Percentiles rank a stretch among this genome's conserved stretches.
phyloP scores from a whole-genome alignment of 176 grass and related monocot species.

The Paspalum notatum region DNA sequence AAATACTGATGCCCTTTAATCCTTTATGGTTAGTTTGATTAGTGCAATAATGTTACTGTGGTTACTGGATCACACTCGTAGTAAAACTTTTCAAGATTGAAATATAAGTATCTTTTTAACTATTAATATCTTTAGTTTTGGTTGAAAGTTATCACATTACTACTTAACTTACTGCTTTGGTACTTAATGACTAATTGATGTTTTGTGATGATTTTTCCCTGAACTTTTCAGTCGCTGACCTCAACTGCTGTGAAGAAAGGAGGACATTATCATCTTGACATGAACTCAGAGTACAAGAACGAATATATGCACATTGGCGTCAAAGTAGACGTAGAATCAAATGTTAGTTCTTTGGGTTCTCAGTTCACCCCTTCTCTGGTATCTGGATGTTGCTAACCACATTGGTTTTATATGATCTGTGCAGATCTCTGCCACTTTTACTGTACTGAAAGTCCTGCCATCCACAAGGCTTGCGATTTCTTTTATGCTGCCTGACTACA shows the following conservation, averaged over 20 bases:
- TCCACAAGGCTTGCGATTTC: constrained; percentile 73
- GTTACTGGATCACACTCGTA: too few relatives aligned
- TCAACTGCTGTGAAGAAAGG: constrained; percentile 90
- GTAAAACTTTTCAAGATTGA: too few relatives aligned
- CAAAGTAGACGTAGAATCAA: constrained; percentile 86
- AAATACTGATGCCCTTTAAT: too few relatives aligned
- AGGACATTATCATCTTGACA: constrained; percentile 74
- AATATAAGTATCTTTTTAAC: too few relatives aligned
- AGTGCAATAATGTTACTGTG: too few relatives aligned
- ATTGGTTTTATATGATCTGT: constrained; percentile 26
- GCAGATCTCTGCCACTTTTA: constrained; percentile 76
- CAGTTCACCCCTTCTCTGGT: too few relatives aligned
- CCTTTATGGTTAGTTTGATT: too few relatives aligned
- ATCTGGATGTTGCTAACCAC: too few relatives aligned
- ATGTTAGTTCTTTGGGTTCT: constrained; percentile 47
- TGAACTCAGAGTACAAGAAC: constrained; percentile 79
- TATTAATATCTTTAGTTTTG: too few relatives aligned
- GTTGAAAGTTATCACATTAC: too few relatives aligned
- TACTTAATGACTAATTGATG: too few relatives aligned
- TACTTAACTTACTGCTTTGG: too few relatives aligned
- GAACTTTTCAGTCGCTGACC: constrained; percentile 62
- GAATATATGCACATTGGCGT: constrained; percentile 61
- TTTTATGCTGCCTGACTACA: constrained; percentile 76
- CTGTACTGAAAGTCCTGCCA: constrained; percentile 70
- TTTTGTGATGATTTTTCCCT: constrained; percentile 21